Conservation (phyloP, 345 rosid species). For the rapeseed (Brassica napus) region Da-Ae NC_063446.1:3898001-3898500, state of each 20-base stretch:
- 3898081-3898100: constrained; percentile 47
- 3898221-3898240: constrained; percentile 17
- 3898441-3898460: constrained; percentile 10
- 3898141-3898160: constrained; percentile 54
- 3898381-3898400: neutral
- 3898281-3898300: neutral
- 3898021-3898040: constrained; percentile 58
- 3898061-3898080: constrained; percentile 44
- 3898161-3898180: constrained; percentile 47
- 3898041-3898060: constrained; percentile 51
- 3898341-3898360: neutral
- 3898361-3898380: neutral
- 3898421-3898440: constrained; percentile 25
- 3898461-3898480: constrained; percentile 7
- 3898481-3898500: neutral
- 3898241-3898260: constrained; percentile 17
- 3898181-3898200: constrained; percentile 48
- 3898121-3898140: constrained; percentile 52
- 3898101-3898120: constrained; percentile 55
- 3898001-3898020: constrained; percentile 35
- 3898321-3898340: neutral
- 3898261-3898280: constrained; percentile 25
- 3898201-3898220: constrained; percentile 42
- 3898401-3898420: neutral
- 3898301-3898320: neutral